Conservation (phyloP, 106 monocot species). For the Phalaenopsis aphrodite region DNA sequence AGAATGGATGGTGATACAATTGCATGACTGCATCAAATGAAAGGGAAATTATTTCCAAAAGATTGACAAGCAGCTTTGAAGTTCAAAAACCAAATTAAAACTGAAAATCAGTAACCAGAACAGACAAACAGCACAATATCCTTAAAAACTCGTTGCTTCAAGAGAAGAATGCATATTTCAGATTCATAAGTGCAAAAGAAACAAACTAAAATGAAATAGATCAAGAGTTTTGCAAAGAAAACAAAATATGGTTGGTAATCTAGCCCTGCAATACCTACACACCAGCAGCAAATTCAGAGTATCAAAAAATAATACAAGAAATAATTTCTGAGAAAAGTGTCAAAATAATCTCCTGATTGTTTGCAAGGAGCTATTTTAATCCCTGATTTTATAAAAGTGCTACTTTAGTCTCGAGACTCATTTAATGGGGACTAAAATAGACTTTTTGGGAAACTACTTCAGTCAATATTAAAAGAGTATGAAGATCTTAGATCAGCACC, state of each 20-base stretch:
- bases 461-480: too few relatives aligned
- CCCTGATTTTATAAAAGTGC: too few relatives aligned
- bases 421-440: too few relatives aligned
- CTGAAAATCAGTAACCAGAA: neutral
- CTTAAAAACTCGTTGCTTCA: neutral
- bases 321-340: too few relatives aligned
- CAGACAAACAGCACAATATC: neutral
- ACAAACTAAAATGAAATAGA: neutral
- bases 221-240: neutral
- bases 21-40: constrained; percentile 56
- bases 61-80: neutral
- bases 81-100: neutral
- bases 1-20: constrained; percentile 94
- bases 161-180: neutral
- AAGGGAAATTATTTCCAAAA: neutral
- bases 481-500: too few relatives aligned
- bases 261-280: neutral
- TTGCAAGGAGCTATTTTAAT: too few relatives aligned
- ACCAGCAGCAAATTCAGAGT: neutral
- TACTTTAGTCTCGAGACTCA: too few relatives aligned
- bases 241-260: neutral
- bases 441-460: too few relatives aligned
- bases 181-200: neutral
- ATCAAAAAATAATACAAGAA: too few relatives aligned
- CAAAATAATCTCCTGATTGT: too few relatives aligned